phyloP scores from a whole-genome alignment of 2,329 filamentous ascomycete species.

The Ophiostoma himal-ulmi region DNA sequence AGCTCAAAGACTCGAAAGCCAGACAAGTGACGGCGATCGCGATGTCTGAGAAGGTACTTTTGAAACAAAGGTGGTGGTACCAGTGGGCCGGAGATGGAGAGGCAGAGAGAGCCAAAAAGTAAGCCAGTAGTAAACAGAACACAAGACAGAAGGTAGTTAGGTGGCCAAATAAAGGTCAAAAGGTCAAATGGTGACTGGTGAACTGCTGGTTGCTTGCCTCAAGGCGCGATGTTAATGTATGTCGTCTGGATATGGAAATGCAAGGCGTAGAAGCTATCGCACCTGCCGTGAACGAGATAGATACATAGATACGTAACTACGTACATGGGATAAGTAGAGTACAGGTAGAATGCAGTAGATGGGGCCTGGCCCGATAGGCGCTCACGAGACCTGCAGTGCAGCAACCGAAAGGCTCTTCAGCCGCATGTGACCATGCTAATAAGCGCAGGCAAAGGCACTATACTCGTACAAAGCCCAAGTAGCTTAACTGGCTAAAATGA shows the following conservation, averaged over 20 bases:
- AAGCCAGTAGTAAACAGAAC: background rate
- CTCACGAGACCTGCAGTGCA: constrained; percentile 27
- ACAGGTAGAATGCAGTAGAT: background rate
- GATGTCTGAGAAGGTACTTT: constrained; percentile 30
- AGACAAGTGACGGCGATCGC: background rate
- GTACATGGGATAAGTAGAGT: constrained; percentile 19
- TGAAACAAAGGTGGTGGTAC: constrained; percentile 10
- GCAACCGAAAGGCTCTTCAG: constrained; percentile 25
- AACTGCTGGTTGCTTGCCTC: background rate
- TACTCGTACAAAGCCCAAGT: constrained; percentile 7
- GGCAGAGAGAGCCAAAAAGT: background rate
- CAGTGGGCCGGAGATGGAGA: constrained; percentile 14
- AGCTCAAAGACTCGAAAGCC: background rate
- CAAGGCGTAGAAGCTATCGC: constrained; percentile 17
- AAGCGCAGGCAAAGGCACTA: constrained; percentile 14
- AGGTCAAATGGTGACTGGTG: background rate
- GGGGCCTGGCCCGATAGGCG: constrained; percentile 20
- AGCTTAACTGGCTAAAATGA: background rate
- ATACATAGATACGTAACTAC: background rate
- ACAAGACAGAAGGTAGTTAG: background rate
- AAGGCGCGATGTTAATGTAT: background rate
- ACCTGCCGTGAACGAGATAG: constrained; percentile 16
- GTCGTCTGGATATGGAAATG: constrained; percentile 8
- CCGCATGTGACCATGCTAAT: constrained; percentile 27
- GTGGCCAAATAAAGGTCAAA: background rate